Evolutionary conservation across 2,329 filamentous ascomycete genomes (phyloP).

Genomic region (Cladophialophora chaetospira): DNA sequence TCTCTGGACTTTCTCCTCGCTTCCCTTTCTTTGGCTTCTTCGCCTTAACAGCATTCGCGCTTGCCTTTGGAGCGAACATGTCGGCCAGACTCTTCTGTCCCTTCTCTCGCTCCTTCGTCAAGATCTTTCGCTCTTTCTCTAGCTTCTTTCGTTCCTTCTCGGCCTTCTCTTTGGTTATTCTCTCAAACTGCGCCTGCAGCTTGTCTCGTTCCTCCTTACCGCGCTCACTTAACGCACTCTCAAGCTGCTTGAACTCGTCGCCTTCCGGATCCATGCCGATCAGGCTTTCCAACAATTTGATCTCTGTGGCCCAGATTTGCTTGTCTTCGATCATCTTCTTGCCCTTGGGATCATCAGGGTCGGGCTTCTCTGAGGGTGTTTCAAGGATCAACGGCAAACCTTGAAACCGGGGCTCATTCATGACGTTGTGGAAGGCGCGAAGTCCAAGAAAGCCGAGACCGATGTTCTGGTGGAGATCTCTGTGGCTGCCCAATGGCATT

Average conservation of each 20-base stretch:
- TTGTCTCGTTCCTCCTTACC: constrained; percentile 73
- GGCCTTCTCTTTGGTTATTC: constrained; percentile 64
- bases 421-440: constrained; percentile 83
- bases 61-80: constrained; percentile 37
- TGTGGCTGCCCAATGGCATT: constrained; percentile 75
- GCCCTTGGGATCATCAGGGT: constrained; percentile 36
- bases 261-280: constrained; percentile 79
- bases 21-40: constrained; percentile 44
- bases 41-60: constrained; percentile 41
- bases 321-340: constrained; percentile 64
- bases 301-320: constrained; percentile 85
- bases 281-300: constrained; percentile 86
- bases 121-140: constrained; percentile 46
- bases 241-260: constrained; percentile 70
- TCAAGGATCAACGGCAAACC: constrained; percentile 89
- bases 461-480: constrained; percentile 94
- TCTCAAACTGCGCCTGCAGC: constrained; percentile 76
- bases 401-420: constrained; percentile 78
- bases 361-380: constrained; percentile 82
- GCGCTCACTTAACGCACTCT: constrained; percentile 64
- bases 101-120: constrained; percentile 25
- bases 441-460: constrained; percentile 92
- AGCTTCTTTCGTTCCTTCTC: constrained; percentile 61
- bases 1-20: constrained; percentile 37
- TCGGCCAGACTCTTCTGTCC: constrained; percentile 47